Evolutionary conservation across 2,329 filamentous ascomycete species (phyloP).

Genomic region (Microcyclosporella mali): DNA sequence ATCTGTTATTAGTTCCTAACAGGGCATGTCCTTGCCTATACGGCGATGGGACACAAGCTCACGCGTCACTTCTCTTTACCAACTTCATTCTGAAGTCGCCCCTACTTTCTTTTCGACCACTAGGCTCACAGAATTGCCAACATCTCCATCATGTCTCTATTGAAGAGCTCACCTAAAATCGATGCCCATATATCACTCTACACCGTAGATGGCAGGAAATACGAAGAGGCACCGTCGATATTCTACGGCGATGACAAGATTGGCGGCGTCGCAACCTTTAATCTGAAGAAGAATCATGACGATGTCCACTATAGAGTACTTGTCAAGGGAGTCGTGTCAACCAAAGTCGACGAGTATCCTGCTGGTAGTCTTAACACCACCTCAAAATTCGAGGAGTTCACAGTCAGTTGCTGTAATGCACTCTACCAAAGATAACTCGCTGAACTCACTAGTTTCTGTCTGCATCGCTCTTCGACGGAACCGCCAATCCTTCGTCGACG

Average conservation of each 20-base stretch:
- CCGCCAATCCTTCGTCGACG: not conserved
- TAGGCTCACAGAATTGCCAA: too few species aligned
- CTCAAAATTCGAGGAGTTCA: constrained; percentile 7
- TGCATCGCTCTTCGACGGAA: constrained; percentile 7
- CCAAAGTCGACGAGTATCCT: constrained; percentile 5
- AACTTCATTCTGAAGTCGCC: too few species aligned
- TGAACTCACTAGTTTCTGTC: constrained; percentile 6
- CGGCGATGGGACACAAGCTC: not conserved
- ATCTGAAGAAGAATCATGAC: constrained; percentile 7
- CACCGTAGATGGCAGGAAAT: not conserved
- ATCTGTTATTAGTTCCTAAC: too few species aligned
- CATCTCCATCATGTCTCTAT: not conserved
- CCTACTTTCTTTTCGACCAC: too few species aligned
- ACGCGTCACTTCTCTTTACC: too few species aligned
- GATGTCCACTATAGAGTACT: constrained; percentile 8
- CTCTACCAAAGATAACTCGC: not conserved
- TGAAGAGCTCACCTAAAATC: not conserved
- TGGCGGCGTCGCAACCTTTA: constrained; percentile 8
- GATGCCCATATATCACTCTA: not conserved
- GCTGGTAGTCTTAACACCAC: constrained; percentile 6
- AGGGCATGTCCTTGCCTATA: not conserved
- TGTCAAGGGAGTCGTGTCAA: constrained; percentile 10
- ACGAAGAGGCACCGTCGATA: not conserved
- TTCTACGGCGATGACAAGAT: constrained; percentile 8
- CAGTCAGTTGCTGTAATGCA: not conserved